A percentile compares a stretch with the other conserved stretches of the same genome.
phyloP scores from a whole-genome alignment of 1,284 basidiomycete species.

The Apiotrichum domesticum region DNA sequence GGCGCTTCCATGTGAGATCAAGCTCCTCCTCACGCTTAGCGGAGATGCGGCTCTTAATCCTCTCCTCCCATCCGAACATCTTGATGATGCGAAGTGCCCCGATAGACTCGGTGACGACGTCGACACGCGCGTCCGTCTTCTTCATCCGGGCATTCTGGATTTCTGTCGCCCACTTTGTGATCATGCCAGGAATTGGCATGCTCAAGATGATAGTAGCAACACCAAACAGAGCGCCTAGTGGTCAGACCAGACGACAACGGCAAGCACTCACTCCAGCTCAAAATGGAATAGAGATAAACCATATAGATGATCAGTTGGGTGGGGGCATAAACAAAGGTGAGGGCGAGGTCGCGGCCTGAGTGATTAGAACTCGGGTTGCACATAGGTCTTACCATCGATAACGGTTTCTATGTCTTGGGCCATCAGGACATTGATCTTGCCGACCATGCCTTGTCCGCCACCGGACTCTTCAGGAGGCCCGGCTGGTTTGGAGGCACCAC shows the following conservation, averaged over 20 bases:
- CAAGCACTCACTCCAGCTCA: slow-evolving; percentile 39
- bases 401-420: slow-evolving; percentile 45
- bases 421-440: slow-evolving; percentile 58
- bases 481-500: slow-evolving; percentile 12
- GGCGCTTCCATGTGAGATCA: slow-evolving; percentile 40
- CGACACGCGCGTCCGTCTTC: slow-evolving; percentile 53
- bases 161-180: slow-evolving; percentile 36
- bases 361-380: neutral
- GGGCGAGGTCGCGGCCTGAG: slow-evolving; percentile 37
- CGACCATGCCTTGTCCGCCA: slow-evolving; percentile 49
- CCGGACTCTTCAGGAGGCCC: neutral
- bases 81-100: slow-evolving; percentile 55
- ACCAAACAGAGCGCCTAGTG: slow-evolving; percentile 52
- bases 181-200: slow-evolving; percentile 53
- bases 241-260: slow-evolving; percentile 14
- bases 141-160: slow-evolving; percentile 38
- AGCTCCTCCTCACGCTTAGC: slow-evolving; percentile 58
- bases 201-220: slow-evolving; percentile 52
- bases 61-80: slow-evolving; percentile 63
- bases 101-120: slow-evolving; percentile 50
- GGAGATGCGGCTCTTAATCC: slow-evolving; percentile 53
- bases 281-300: slow-evolving; percentile 38
- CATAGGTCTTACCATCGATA: slow-evolving; percentile 29
- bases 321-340: slow-evolving; percentile 40
- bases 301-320: slow-evolving; percentile 39